These are phyloP conservation scores for Mycena indigotica DNA, from an alignment of 768 basidiomycete species.

Conservation along the genomic window DNA sequence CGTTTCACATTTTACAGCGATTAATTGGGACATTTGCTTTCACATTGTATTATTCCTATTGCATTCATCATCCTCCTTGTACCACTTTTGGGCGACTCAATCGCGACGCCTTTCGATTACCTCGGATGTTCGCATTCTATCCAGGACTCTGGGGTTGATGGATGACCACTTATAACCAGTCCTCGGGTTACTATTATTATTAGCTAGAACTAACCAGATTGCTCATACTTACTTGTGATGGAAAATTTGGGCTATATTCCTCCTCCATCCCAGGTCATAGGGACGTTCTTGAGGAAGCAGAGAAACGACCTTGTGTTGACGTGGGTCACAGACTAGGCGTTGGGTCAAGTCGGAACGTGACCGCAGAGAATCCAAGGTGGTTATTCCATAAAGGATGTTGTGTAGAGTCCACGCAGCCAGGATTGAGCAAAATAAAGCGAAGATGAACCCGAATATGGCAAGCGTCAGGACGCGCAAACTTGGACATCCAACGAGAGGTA, in stretches of 20 bases:
- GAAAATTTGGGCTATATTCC: conserved; percentile 34
- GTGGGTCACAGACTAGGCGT: conserved; percentile 31
- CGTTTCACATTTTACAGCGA: conserved; percentile 7
- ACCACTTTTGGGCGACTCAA: too few relatives aligned
- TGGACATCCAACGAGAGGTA: conserved; percentile 38
- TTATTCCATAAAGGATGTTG: conserved; percentile 36
- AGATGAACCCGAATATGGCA: conserved; percentile 27
- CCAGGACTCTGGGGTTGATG: too few relatives aligned
- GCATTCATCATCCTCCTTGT: too few relatives aligned
- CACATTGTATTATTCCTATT: too few relatives aligned
- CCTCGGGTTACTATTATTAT: too few relatives aligned
- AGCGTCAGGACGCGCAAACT: conserved; percentile 36
- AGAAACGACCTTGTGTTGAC: conserved; percentile 15
- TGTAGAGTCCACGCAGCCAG: conserved; percentile 31
- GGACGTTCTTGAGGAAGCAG: conserved; percentile 33
- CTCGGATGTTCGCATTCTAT: too few relatives aligned
- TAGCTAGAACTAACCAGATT: too few relatives aligned
- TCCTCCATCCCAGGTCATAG: conserved; percentile 39
- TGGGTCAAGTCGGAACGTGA: conserved; percentile 3
- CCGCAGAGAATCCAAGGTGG: conserved; percentile 35
- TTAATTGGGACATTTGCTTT: conserved; percentile 9
- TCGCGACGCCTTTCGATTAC: too few relatives aligned
- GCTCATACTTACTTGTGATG: too few relatives aligned
- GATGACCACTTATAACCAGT: too few relatives aligned
- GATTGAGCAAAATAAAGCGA: conserved; percentile 39